Conservation (phyloP, 805 yeast genomes). For the Vanderwaltozyma yarrowii region DNA sequence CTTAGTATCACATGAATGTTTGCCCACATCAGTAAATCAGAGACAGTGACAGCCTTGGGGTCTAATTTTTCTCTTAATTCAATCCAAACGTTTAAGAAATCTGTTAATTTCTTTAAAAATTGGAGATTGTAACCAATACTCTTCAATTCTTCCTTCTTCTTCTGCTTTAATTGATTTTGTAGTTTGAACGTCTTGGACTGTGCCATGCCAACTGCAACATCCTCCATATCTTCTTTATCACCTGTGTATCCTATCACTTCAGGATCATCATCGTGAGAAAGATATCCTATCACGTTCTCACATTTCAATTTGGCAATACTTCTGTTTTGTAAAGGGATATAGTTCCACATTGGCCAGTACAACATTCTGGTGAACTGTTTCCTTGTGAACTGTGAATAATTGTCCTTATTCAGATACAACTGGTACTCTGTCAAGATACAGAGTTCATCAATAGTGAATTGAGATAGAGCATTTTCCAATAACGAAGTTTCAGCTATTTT, state of each 20-base stretch:
- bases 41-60: background rate
- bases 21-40: constrained; percentile 18
- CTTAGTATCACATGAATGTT: constrained; percentile 17
- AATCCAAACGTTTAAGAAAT: constrained; percentile 6
- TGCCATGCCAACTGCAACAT: constrained; percentile 12
- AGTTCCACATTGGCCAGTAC: constrained; percentile 70
- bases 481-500: constrained; percentile 19
- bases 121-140: constrained; percentile 15
- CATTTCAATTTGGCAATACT: constrained; percentile 11
- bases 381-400: constrained; percentile 53
- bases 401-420: constrained; percentile 42
- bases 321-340: constrained; percentile 37
- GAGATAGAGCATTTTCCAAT: constrained; percentile 36
- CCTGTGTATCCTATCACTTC: constrained; percentile 4
- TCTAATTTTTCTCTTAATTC: background rate
- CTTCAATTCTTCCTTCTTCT: constrained; percentile 14
- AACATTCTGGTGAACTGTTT: constrained; percentile 41
- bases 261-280: constrained; percentile 14
- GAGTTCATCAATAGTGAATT: constrained; percentile 34
- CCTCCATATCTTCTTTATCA: constrained; percentile 4
- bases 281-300: constrained; percentile 12
- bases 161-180: constrained; percentile 15
- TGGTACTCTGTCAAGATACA: constrained; percentile 45
- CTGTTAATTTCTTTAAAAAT: constrained; percentile 11
- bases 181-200: constrained; percentile 24